Conservation (phyloP, 2,329 filamentous ascomycete genomes). For the Neofusicoccum kwambonambiense region DNA sequence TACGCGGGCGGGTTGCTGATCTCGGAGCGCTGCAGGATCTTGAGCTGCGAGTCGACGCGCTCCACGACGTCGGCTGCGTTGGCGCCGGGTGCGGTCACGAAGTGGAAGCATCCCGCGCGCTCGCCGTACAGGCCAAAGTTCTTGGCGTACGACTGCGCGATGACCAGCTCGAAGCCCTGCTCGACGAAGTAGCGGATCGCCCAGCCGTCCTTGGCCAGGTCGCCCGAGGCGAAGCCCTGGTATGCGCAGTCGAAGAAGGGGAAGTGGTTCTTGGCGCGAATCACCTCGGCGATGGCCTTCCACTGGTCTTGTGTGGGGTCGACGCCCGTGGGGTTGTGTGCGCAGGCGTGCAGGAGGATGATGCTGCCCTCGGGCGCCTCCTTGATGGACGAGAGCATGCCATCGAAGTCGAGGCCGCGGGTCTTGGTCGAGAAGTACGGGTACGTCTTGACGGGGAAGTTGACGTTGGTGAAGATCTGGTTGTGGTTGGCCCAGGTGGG, state of each 20-base stretch:
- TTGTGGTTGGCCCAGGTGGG: slow-evolving; percentile 99
- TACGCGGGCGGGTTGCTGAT: slow-evolving; percentile 97
- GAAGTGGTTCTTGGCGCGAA: slow-evolving; percentile 79
- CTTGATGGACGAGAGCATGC: slow-evolving; percentile 71
- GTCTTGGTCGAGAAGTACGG: slow-evolving; percentile 91
- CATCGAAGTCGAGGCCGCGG: slow-evolving; percentile 86
- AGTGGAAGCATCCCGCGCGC: slow-evolving; percentile 94
- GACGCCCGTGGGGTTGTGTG: slow-evolving; percentile 96
- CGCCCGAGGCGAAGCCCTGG: slow-evolving; percentile 94
- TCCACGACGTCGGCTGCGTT: slow-evolving; percentile 60
- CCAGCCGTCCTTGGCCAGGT: slow-evolving; percentile 79
- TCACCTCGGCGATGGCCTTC: slow-evolving; percentile 79
- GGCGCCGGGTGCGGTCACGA: slow-evolving; percentile 71
- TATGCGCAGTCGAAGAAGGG: slow-evolving; percentile 99
- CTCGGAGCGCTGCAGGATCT: slow-evolving; percentile 92
- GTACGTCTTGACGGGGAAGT: slow-evolving; percentile 74
- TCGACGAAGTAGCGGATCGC: slow-evolving; percentile 94
- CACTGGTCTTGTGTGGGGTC: slow-evolving; percentile 93
- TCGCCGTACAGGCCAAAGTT: slow-evolving; percentile 86
- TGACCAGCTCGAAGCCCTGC: slow-evolving; percentile 71
- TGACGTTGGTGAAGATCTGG: slow-evolving; percentile 95
- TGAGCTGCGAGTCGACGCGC: slow-evolving; percentile 81
- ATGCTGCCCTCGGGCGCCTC: slow-evolving; percentile 76
- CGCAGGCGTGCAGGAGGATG: slow-evolving; percentile 90
- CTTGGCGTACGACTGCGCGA: slow-evolving; percentile 56